phyloP scores from a whole-genome alignment of 2,329 filamentous ascomycete genomes.

The Ceratocystis alfenasii region DNA sequence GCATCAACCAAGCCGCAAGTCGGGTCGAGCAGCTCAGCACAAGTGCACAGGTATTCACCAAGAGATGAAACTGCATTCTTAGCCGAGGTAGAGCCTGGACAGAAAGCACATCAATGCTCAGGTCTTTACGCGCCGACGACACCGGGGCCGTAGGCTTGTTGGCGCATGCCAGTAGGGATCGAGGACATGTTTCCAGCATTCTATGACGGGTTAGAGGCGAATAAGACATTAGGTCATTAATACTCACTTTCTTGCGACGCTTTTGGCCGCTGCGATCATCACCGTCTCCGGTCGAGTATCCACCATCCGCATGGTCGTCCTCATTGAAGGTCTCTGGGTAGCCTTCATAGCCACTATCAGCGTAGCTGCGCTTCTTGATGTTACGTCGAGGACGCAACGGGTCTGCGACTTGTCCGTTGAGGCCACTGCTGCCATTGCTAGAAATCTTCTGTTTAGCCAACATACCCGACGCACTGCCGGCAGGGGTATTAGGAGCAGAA shows the following conservation, averaged over 20 bases:
- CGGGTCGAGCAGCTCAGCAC: conserved; percentile 2
- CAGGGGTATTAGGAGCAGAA: conserved; percentile 16
- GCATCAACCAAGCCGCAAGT: conserved; percentile 20
- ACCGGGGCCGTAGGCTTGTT: conserved; percentile 45
- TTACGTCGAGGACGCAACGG: conserved; percentile 49
- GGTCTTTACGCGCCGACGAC: conserved; percentile 43
- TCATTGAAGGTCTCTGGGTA: conserved; percentile 62
- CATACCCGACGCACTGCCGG: conserved; percentile 13
- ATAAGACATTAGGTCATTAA: conserved; percentile 25
- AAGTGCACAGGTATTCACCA: conserved; percentile 15
- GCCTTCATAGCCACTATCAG: conserved; percentile 61
- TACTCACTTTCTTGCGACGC: conserved; percentile 51
- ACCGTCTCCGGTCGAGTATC: conserved; percentile 62
- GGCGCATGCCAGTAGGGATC: conserved; percentile 36
- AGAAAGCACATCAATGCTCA: not conserved
- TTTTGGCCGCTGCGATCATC: conserved; percentile 49
- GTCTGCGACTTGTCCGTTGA: conserved; percentile 27
- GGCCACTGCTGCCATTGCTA: not conserved
- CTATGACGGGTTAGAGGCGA: conserved; percentile 37
- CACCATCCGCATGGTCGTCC: conserved; percentile 49
- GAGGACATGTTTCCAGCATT: conserved; percentile 36
- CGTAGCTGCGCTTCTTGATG: conserved; percentile 64
- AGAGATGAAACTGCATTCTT: conserved; percentile 22
- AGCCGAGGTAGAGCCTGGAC: not conserved
- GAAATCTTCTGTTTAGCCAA: conserved; percentile 1